Conservation (phyloP, 208 protist genomes). For the Trypanosoma scelopori region DNA sequence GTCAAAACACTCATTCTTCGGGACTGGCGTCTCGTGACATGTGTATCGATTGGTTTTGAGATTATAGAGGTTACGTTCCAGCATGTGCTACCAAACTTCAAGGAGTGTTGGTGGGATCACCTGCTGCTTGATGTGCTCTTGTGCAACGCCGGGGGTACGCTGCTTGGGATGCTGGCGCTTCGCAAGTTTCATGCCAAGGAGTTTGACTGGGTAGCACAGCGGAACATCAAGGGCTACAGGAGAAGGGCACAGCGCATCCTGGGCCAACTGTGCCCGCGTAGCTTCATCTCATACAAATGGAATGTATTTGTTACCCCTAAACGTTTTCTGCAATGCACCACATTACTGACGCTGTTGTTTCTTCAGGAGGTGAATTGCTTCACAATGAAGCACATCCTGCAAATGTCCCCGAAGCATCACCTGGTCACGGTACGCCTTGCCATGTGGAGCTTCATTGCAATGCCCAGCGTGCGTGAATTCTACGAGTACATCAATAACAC, state of each 20-base stretch:
- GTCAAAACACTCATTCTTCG: conserved; percentile 93
- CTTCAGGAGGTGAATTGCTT: conserved; percentile 95
- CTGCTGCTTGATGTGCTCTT: conserved; percentile 94
- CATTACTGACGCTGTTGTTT: conserved; percentile 80
- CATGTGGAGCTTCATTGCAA: conserved; percentile 85
- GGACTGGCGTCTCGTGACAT: conserved; percentile 89
- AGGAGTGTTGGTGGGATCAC: conserved; percentile 99
- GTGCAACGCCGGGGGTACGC: conserved; percentile 95
- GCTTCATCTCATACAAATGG: conserved; percentile 90
- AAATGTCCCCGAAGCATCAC: conserved; percentile 82
- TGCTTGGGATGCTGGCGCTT: conserved; percentile 85
- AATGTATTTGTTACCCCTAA: conserved; percentile 79
- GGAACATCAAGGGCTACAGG: conserved; percentile 55
- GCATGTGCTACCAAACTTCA: conserved; percentile 95
- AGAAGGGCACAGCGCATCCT: conserved; percentile 75
- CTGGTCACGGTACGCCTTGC: conserved; percentile 88
- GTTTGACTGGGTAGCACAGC: conserved; percentile 77
- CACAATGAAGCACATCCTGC: conserved; percentile 95
- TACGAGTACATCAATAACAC: conserved; percentile 92
- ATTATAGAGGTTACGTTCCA: conserved; percentile 95
- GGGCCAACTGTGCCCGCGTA: conserved; percentile 80
- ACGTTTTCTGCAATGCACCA: conserved; percentile 64
- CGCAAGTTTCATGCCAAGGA: conserved; percentile 62
- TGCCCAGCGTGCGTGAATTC: conserved; percentile 89
- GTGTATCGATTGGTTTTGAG: conserved; percentile 93